These are phyloP conservation scores for Ilyonectria sp. DNA, from an alignment of 2,329 filamentous ascomycete species.

Conservation along the genomic window DNA sequence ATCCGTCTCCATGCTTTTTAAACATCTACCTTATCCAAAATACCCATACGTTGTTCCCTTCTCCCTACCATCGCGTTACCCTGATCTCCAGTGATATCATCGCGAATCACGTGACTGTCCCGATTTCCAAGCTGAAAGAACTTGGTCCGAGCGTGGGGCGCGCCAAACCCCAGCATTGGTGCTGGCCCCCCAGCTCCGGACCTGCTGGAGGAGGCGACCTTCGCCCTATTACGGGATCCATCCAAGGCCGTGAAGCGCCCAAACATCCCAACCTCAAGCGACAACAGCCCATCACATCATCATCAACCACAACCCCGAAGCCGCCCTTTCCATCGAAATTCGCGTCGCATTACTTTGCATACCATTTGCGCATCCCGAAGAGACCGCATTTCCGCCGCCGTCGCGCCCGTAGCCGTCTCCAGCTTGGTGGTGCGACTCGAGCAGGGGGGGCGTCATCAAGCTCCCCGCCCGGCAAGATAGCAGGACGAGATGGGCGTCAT, in stretches of 20 bases:
- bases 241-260: slow-evolving; percentile 41
- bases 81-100: neutral
- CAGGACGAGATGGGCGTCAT: slow-evolving; percentile 85
- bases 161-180: slow-evolving; percentile 24
- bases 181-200: slow-evolving; percentile 20
- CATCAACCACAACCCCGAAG: slow-evolving; percentile 48
- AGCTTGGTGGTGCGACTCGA: slow-evolving; percentile 36
- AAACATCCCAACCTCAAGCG: slow-evolving; percentile 46
- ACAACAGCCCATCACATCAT: slow-evolving; percentile 39
- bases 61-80: neutral
- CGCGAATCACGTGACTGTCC: slow-evolving; percentile 17
- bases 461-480: slow-evolving; percentile 46
- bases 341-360: slow-evolving; percentile 39
- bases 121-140: neutral
- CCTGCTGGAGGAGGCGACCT: slow-evolving; percentile 27
- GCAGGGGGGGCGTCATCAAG: slow-evolving; percentile 46
- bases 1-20: too few species aligned
- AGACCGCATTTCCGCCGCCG: slow-evolving; percentile 28
- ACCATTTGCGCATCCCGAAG: slow-evolving; percentile 38
- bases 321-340: slow-evolving; percentile 50
- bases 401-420: slow-evolving; percentile 36
- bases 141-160: slow-evolving; percentile 15
- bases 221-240: slow-evolving; percentile 34
- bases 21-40: too few species aligned
- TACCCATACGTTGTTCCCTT: neutral